These are phyloP conservation scores for Aaosphaeria arxii DNA, from an alignment of 2,329 filamentous ascomycete species.

Conservation along the genomic window DNA sequence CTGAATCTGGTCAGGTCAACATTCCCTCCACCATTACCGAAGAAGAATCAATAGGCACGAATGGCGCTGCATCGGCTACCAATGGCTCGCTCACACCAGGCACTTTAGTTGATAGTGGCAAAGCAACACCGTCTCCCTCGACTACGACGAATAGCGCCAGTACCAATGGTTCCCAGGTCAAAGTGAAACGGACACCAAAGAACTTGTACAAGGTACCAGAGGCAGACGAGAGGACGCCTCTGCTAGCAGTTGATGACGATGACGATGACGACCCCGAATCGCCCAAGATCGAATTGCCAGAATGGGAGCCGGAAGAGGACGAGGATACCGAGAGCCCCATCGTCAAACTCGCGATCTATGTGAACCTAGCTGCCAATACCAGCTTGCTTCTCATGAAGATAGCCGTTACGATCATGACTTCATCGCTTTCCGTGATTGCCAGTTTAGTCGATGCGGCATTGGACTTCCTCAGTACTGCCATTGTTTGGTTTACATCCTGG, in stretches of 20 bases:
- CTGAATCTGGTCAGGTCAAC: constrained; percentile 56
- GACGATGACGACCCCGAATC: constrained; percentile 44
- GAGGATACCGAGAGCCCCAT: constrained; percentile 72
- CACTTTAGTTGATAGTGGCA: constrained; percentile 11
- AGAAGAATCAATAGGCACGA: constrained; percentile 45
- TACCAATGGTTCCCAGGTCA: constrained; percentile 32
- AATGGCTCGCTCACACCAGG: constrained; percentile 15
- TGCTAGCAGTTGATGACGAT: constrained; percentile 40
- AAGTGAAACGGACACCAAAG: constrained; percentile 62
- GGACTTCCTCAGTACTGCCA: constrained; percentile 77
- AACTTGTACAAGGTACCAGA: constrained; percentile 73
- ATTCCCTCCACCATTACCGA: constrained; percentile 76
- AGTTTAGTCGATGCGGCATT: constrained; percentile 76
- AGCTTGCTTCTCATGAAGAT: constrained; percentile 74
- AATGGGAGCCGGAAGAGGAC: constrained; percentile 65
- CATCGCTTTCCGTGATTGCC: constrained; percentile 77
- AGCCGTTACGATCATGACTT: constrained; percentile 71
- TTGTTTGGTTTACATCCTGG: constrained; percentile 75
- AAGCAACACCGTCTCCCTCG: constrained; percentile 8
- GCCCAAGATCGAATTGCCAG: constrained; percentile 58
- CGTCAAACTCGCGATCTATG: constrained; percentile 82
- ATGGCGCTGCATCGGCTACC: constrained; percentile 7
- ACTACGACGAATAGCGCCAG: constrained; percentile 19
- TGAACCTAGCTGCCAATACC: constrained; percentile 78
- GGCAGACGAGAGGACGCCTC: constrained; percentile 63